Evolutionary conservation across 345 rosid genomes (phyloP).

Genomic region (Lepidium africanum): DNA sequence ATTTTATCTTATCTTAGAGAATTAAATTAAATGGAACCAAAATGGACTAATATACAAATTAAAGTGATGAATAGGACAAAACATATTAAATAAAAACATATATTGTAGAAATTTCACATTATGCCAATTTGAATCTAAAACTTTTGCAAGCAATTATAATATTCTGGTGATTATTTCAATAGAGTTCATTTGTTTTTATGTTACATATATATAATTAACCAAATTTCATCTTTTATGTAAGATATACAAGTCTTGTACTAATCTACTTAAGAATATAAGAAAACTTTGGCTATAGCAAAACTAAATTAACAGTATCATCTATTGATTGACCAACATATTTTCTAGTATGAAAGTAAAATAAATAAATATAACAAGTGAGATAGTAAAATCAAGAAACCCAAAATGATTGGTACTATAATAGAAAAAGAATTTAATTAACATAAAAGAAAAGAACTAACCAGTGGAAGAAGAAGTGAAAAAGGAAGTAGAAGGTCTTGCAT

Average conservation of each 20-base stretch:
- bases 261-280: neutral
- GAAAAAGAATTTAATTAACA: no score
- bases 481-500: slow-evolving; percentile 50
- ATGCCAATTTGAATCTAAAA: neutral
- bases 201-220: neutral
- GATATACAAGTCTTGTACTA: neutral
- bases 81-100: neutral
- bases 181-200: neutral
- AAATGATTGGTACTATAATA: neutral
- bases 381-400: neutral
- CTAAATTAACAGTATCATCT: neutral
- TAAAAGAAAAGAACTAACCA: slow-evolving; percentile 28
- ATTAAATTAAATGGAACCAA: no score
- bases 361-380: neutral
- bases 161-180: neutral
- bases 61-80: neutral
- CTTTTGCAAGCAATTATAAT: neutral
- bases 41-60: neutral
- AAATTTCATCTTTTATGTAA: neutral
- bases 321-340: neutral
- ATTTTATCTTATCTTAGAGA: no score
- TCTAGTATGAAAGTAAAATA: neutral
- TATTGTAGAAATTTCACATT: neutral
- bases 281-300: neutral
- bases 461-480: slow-evolving; percentile 61